phyloP scores from a whole-genome alignment of 176 grass and related monocot genomes.

The Leersia perrieri region DNA sequence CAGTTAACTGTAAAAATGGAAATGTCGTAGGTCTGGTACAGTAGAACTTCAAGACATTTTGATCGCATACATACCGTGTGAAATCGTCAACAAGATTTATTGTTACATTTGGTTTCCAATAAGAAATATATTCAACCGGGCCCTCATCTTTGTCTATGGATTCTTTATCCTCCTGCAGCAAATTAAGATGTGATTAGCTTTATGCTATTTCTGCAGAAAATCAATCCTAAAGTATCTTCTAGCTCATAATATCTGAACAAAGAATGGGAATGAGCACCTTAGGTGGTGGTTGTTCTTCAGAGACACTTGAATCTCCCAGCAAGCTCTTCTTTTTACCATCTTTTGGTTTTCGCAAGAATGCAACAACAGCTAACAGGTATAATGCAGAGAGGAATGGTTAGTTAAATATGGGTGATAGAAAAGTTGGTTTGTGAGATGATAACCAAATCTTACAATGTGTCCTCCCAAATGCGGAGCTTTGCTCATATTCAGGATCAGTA shows the following conservation, averaged over 20 bases:
- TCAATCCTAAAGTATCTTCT: background rate
- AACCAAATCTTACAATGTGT: conserved; percentile 65
- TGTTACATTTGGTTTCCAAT: conserved; percentile 98
- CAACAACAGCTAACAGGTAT: conserved; percentile 65
- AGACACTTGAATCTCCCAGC: conserved; percentile 60
- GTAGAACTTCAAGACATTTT: background rate
- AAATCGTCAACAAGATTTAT: conserved; percentile 95
- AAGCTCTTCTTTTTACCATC: conserved; percentile 91
- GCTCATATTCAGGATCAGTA: conserved; percentile 90
- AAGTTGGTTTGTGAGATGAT: background rate
- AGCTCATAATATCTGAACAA: conserved; percentile 15
- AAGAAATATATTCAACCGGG: conserved; percentile 77
- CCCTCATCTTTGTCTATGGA: conserved; percentile 68
- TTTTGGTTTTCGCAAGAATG: conserved; percentile 91
- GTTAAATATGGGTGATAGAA: background rate
- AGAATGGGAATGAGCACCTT: conserved; percentile 40
- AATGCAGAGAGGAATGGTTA: background rate
- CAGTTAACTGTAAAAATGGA: background rate
- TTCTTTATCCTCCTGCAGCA: conserved; percentile 57
- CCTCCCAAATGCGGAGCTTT: conserved; percentile 74
- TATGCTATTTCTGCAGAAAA: conserved; percentile 33
- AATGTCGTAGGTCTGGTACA: background rate
- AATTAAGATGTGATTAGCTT: background rate
- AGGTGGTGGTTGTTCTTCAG: conserved; percentile 39
- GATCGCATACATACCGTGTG: conserved; percentile 61